A percentile compares a stretch with the other conserved stretches of the same genome.
phyloP scores from a whole-genome alignment of 352 stramenopile species.

The Globisporangium splendens region DNA sequence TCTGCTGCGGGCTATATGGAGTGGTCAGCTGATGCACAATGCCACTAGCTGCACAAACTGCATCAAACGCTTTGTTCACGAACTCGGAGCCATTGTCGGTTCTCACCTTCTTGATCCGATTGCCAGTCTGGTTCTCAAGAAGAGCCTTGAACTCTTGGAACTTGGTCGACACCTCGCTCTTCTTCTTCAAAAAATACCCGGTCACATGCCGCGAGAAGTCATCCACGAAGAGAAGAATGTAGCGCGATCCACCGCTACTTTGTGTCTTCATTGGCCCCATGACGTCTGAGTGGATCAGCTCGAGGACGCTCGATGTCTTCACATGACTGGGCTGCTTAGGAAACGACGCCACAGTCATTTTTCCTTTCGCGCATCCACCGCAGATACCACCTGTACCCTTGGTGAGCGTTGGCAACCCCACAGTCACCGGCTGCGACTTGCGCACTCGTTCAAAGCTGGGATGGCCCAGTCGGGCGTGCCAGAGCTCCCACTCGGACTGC shows the following conservation, averaged over 20 bases:
- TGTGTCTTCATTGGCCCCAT: conserved; percentile 18
- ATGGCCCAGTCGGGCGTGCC: conserved; percentile 17
- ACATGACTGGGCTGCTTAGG: not conserved
- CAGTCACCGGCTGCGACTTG: not conserved
- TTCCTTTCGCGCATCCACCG: not conserved
- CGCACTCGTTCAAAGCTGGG: conserved; percentile 1
- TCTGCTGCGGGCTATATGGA: conserved; percentile 28
- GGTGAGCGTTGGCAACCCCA: not conserved
- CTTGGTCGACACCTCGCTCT: conserved; percentile 19
- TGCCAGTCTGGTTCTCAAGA: conserved; percentile 16
- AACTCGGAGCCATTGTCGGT: conserved; percentile 30
- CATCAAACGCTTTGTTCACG: conserved; percentile 17
- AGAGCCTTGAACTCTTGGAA: conserved; percentile 18
- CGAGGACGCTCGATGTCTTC: conserved; percentile 15
- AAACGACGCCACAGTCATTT: not conserved
- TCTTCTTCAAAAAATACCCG: conserved; percentile 20
- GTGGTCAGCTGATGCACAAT: conserved; percentile 25
- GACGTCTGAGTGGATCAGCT: conserved; percentile 15
- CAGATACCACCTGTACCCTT: not conserved
- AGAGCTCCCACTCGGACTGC: conserved; percentile 18
- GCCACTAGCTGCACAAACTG: conserved; percentile 8
- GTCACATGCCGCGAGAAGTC: conserved; percentile 17
- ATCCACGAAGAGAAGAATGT: conserved; percentile 22
- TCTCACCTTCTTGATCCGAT: conserved; percentile 19
- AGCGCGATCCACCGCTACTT: conserved; percentile 11